Conservation (phyloP, 2,329 filamentous ascomycete species). For the Epichloe amarillans region DNA sequence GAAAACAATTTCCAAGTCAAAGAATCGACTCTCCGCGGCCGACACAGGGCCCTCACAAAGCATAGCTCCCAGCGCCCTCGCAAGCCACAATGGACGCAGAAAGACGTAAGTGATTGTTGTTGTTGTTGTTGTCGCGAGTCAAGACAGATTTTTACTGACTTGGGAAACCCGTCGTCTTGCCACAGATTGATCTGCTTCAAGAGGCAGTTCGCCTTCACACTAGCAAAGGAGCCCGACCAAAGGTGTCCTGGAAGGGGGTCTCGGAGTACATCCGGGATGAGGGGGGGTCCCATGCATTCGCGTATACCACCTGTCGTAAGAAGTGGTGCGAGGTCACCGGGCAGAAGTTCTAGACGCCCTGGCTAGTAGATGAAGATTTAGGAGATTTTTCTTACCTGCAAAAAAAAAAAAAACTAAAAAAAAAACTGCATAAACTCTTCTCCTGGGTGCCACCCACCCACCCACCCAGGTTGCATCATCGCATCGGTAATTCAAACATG, state of each 20-base stretch:
- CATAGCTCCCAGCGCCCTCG: conserved; percentile 46
- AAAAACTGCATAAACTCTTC: too few species aligned
- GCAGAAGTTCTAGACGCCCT: conserved; percentile 16
- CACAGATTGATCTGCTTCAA: conserved; percentile 31
- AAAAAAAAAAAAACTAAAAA: too few species aligned
- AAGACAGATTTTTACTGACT: neutral
- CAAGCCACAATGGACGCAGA: conserved; percentile 48
- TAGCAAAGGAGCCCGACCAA: conserved; percentile 27
- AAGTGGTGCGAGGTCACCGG: conserved; percentile 22
- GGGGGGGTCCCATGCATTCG: conserved; percentile 46
- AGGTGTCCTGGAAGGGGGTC: conserved; percentile 44
- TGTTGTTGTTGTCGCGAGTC: conserved; percentile 8
- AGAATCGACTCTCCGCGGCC: conserved; percentile 60
- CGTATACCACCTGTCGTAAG: conserved; percentile 44
- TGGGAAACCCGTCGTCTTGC: neutral
- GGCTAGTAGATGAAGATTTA: too few species aligned
- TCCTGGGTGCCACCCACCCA: neutral
- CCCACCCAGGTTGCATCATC: too few species aligned
- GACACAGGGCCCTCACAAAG: conserved; percentile 54
- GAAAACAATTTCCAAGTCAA: conserved; percentile 45
- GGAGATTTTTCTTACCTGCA: too few species aligned
- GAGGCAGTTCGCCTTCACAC: conserved; percentile 21
- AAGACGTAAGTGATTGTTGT: conserved; percentile 42
- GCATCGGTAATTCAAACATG: too few species aligned
- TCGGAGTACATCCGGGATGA: conserved; percentile 36